These are phyloP conservation scores for Spinellus fusiger DNA, from an alignment of 192 early-diverging fungal genomes.

Conservation along the genomic window DNA sequence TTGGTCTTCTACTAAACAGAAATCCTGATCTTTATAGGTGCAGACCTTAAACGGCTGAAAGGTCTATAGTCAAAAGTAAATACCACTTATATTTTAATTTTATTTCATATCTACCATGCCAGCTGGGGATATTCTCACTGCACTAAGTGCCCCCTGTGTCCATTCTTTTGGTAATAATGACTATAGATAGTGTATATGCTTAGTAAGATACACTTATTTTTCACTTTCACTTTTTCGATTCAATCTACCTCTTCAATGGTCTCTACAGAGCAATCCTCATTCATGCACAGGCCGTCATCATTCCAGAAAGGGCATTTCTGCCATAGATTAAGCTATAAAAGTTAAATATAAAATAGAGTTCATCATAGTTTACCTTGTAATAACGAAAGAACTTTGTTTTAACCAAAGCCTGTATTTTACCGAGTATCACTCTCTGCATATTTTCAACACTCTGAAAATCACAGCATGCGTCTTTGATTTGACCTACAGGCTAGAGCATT, in stretches of 20 bases:
- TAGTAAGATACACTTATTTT: neutral
- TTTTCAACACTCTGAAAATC: constrained; percentile 69
- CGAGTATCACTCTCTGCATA: constrained; percentile 67
- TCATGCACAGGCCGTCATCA: constrained; percentile 74
- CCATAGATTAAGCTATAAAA: constrained; percentile 71
- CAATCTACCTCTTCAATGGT: constrained; percentile 64
- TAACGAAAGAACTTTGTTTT: constrained; percentile 86
- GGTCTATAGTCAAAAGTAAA: constrained; percentile 17
- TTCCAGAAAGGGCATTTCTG: constrained; percentile 89
- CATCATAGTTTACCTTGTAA: constrained; percentile 58
- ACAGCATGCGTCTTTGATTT: constrained; percentile 60
- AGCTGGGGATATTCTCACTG: constrained; percentile 60
- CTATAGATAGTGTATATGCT: constrained; percentile 22
- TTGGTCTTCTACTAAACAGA: constrained; percentile 86
- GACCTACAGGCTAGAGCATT: constrained; percentile 41
- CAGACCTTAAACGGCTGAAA: constrained; percentile 50
- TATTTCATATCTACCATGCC: constrained; percentile 32
- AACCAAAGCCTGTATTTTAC: constrained; percentile 69
- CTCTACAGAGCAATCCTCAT: constrained; percentile 79
- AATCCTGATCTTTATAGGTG: constrained; percentile 73
- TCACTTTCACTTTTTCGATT: constrained; percentile 25
- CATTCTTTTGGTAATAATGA: constrained; percentile 40
- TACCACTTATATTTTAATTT: neutral
- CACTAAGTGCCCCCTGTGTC: constrained; percentile 58
- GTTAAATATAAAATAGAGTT: neutral